Evolutionary conservation across 768 basidiomycete genomes (phyloP), one percentile per base, ranked within the genome.

Genomic region (Lentinus brumalis): DNA sequence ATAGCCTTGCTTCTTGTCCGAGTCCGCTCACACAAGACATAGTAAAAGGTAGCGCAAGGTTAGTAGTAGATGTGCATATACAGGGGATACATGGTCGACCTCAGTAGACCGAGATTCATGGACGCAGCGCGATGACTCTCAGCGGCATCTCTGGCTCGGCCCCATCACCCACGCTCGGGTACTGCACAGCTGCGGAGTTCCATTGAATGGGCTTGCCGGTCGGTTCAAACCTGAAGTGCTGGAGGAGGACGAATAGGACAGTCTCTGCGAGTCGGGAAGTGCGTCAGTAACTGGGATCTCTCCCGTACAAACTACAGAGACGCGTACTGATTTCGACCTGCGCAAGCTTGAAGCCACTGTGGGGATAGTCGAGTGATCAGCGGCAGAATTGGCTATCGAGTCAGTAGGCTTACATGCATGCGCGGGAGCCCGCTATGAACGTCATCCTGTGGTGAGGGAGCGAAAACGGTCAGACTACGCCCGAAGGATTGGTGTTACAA

Each of bases 301-400:
- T 2, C 6, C 21, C 14, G n/a, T 5, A 21, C 11, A 5, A 31
- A 44, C n/a, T 7, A 3, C 14, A 9, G 0, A 26, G n/a, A 56
- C 1, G 21, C 63, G 8, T 14, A 61, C 63, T 61, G 12, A 60
- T 53, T 12, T 65, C 64, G 29, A 65, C 50, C 16, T 65, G 64
- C 6, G 64, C 59, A 53, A 65, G 59, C 42, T 61, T 65, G 64
- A 65, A 65, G 42, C 64, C 64, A n/a, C 59, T 65, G 46, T 21
- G 46, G 21, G 38, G 14, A n/a, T 14, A 11, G 11, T 40, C 16
- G 49, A 21, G 15, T 12, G 15, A 6, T 57, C 47, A 57, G 42
- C 30, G 8, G 26, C 6, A 26, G 1, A 26, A 2, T 26, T 30
- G 9, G 12, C 29, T 26, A 18, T 50, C 26, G 26, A 39, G 35